Evolutionary conservation across 1,284 basidiomycete species (phyloP).

Genomic region (Hemileia vastatrix): DNA sequence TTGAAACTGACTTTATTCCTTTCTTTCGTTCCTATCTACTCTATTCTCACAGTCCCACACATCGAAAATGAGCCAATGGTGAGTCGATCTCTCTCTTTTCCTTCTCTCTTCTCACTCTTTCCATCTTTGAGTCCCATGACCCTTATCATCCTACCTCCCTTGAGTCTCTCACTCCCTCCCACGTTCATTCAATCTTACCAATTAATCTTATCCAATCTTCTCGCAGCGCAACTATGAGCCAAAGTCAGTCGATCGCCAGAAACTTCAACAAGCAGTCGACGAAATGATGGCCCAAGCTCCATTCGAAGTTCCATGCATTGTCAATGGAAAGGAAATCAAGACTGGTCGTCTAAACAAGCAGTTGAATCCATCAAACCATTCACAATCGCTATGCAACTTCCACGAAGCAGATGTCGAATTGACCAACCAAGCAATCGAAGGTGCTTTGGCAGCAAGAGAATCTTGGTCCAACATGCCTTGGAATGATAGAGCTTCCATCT

Average conservation of each 20-base stretch:
- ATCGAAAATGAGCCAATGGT: no score
- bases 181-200: no score
- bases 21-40: no score
- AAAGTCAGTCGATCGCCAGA: conserved; percentile 37
- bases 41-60: no score
- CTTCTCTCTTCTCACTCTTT: background rate
- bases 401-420: conserved; percentile 39
- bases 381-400: conserved; percentile 36
- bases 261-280: conserved; percentile 39
- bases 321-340: conserved; percentile 40
- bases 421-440: conserved; percentile 37
- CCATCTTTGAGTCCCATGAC: background rate
- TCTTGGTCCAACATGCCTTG: conserved; percentile 42
- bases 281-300: conserved; percentile 37
- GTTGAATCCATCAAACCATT: conserved; percentile 39
- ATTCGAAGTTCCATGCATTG: conserved; percentile 38
- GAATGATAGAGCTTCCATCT: conserved; percentile 42
- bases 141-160: background rate
- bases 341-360: conserved; percentile 36
- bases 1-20: no score
- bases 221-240: conserved; percentile 44
- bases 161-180: background rate
- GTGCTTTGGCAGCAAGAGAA: conserved; percentile 38
- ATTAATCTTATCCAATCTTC: no score
- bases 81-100: no score